These are phyloP conservation scores for Suaeda aralocaspica DNA, from an alignment of 148 eudicot genomes.

Conservation along the genomic window DNA sequence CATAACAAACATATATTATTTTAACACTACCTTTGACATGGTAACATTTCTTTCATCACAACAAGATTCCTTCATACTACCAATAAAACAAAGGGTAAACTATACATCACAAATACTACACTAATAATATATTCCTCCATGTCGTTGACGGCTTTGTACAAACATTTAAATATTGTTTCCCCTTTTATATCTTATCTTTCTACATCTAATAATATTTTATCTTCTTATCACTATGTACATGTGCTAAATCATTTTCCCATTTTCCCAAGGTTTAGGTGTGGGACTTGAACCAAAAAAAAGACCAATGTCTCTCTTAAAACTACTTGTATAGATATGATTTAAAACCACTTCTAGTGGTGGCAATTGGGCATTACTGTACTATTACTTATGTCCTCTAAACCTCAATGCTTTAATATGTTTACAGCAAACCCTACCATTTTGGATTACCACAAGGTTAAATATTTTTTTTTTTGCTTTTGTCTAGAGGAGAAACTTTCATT, in stretches of 20 bases:
- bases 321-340: conserved; percentile 22
- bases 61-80: background rate
- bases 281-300: conserved; percentile 14
- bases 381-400: conserved; percentile 18
- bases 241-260: conserved; percentile 8
- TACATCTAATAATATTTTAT: no score
- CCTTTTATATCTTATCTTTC: no score
- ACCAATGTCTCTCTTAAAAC: conserved; percentile 11
- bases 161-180: no score
- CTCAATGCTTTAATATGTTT: conserved; percentile 17
- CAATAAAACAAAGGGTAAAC: background rate
- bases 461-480: background rate
- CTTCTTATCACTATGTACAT: background rate
- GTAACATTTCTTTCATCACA: background rate
- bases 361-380: no score
- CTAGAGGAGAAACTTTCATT: conserved; percentile 4
- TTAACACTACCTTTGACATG: background rate
- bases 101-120: background rate
- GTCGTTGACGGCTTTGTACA: no score
- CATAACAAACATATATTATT: background rate
- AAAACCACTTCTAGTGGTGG: conserved; percentile 14
- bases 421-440: conserved; percentile 23
- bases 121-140: no score
- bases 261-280: background rate
- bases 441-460: conserved; percentile 27